Evolutionary conservation across 164 flowering plant species (phyloP), one percentile per base, ranked within the genome.

Genomic region (Paratinospora sagittata): DNA sequence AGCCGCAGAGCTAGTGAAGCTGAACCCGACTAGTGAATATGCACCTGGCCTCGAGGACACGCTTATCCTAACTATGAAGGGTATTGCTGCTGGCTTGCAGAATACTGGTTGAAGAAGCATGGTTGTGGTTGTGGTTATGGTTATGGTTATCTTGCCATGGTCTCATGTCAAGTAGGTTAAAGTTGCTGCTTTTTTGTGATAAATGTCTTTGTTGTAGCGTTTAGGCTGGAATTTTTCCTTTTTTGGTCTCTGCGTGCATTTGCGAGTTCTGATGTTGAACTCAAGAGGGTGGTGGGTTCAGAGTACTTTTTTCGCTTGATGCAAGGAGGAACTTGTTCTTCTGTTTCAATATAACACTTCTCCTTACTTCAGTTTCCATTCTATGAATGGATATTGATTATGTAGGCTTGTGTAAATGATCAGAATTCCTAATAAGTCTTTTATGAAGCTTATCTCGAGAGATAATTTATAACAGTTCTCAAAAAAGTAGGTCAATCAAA

Each of bases 41-140:
- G 99, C 97, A 5, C 99, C 99, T 47, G 99, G 99, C 49, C 78
- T 95, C 78, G 99, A 92, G 82, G 99, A 95, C 79, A 95, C 98
- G 26, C 96, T 95, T 77, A 95, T 95, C 76, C 73, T 95, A 82
- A 92, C 99, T 75, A 95, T 95, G 99, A 95, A 95, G 87, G 99
- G 97, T 74, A 82, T 96, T 74, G 99, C 99, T 68, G 99, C 99
- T 24, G 99, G 99, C n/a, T 27, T 96, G 85, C 99, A 96, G 82
- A 96, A 96, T 84, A 96, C 99, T 13, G 99, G 99, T 79, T 96
- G 80, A 82, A 71, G 36, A 52, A 17, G n/a, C n/a, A 52, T n/a
- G 26, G 8, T 17, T 19, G 19, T 49, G 33, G 36, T 63, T 33
- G 13, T 63, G 6, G 17, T 3, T n/a, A 11, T 62, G 14, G 12